phyloP scores from a whole-genome alignment of 169 alveolate species.

The Perkinsus marinus region DNA sequence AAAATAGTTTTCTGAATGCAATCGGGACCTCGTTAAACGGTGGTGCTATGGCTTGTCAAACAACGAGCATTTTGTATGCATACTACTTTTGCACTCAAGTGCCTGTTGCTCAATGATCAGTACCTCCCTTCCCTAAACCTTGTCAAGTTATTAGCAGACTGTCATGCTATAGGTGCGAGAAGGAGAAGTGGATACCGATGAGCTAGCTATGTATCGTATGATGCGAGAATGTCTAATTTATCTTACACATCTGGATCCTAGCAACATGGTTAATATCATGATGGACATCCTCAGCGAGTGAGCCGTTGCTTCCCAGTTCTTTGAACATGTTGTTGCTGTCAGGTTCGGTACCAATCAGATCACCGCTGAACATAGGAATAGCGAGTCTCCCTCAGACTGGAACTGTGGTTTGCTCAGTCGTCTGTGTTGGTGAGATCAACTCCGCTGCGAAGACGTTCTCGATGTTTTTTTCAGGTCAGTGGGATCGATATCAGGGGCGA shows the following conservation, averaged over 20 bases:
- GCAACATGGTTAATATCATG: constrained; percentile 78
- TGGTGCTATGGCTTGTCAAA: too few relatives aligned
- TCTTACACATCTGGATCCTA: constrained; percentile 84
- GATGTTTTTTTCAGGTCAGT: constrained; percentile 33
- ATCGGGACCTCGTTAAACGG: too few relatives aligned
- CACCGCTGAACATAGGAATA: not conserved
- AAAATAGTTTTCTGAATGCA: too few relatives aligned
- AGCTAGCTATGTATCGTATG: constrained; percentile 80
- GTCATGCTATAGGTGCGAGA: constrained; percentile 11
- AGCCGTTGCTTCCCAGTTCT: not conserved
- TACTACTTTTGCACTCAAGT: too few relatives aligned
- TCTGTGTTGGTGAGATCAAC: not conserved
- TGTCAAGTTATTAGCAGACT: not conserved
- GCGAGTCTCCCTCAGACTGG: not conserved
- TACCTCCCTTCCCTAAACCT: not conserved
- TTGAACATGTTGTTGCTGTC: not conserved
- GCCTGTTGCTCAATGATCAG: too few relatives aligned
- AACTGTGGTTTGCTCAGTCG: not conserved
- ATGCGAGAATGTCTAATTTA: constrained; percentile 85
- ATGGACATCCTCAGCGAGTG: constrained; percentile 61
- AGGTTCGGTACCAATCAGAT: not conserved
- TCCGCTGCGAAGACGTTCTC: not conserved
- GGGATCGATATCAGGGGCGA: constrained; percentile 93
- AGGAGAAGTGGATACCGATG: constrained; percentile 80
- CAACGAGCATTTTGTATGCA: too few relatives aligned